phyloP scores from a whole-genome alignment of 345 rosid genomes.

The Salix koriyanagi region DNA sequence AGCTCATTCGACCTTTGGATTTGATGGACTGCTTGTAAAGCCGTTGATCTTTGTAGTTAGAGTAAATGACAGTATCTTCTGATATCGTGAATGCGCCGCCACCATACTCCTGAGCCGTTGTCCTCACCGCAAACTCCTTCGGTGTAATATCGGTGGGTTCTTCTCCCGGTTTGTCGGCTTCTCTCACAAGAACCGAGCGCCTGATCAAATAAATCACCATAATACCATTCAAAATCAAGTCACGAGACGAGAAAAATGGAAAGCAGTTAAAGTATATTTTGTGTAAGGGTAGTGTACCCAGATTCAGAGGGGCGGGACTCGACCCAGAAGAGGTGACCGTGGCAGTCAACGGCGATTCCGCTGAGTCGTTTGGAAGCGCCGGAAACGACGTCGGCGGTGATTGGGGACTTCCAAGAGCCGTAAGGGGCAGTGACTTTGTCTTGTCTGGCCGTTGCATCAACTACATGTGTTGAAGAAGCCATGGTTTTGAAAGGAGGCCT shows the following conservation, averaged over 20 bases:
- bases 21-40: constrained; percentile 55
- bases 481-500: constrained; percentile 16
- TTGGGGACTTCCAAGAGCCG: constrained; percentile 94
- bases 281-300: constrained; percentile 35
- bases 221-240: not conserved
- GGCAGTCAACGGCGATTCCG: constrained; percentile 64
- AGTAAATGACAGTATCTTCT: constrained; percentile 57
- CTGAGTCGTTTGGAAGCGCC: constrained; percentile 80
- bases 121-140: constrained; percentile 69
- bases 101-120: constrained; percentile 85
- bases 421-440: constrained; percentile 58
- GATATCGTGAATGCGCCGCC: constrained; percentile 79
- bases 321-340: constrained; percentile 69
- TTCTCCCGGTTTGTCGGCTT: constrained; percentile 49
- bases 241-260: not conserved
- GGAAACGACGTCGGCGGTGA: constrained; percentile 79
- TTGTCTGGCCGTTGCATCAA: constrained; percentile 1
- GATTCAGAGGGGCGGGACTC: constrained; percentile 85
- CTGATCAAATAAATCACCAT: constrained; percentile 26
- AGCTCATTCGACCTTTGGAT: constrained; percentile 35
- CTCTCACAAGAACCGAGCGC: constrained; percentile 65
- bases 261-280: not conserved
- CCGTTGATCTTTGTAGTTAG: constrained; percentile 85
- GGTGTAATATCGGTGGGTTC: constrained; percentile 70
- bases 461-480: constrained; percentile 46